Evolutionary conservation across 2,329 filamentous ascomycete species (phyloP).

Genomic region (Pestalotiopsis sp.): DNA sequence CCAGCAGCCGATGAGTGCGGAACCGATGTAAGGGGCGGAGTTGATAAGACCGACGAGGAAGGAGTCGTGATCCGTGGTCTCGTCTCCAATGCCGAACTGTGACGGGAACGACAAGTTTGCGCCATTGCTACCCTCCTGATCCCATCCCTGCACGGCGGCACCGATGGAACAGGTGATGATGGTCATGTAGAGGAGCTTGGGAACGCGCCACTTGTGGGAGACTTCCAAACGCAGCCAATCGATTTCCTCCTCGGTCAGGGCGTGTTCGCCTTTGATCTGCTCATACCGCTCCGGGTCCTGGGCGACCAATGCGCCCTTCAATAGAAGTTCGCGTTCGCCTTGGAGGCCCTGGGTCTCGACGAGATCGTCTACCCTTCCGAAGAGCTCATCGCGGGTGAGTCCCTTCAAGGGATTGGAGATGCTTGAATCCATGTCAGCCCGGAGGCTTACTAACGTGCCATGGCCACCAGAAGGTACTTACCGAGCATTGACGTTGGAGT

Average conservation of each 20-base stretch:
- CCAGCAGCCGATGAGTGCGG: slow-evolving; percentile 53
- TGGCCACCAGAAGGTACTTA: slow-evolving; percentile 25
- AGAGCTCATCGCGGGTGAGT: slow-evolving; percentile 49
- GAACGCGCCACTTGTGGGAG: slow-evolving; percentile 68
- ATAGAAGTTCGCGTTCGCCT: slow-evolving; percentile 17
- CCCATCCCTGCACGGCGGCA: slow-evolving; percentile 53
- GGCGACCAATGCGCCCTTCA: slow-evolving; percentile 25
- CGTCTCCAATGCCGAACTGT: slow-evolving; percentile 41
- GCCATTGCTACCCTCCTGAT: slow-evolving; percentile 44
- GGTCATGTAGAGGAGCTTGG: slow-evolving; percentile 63
- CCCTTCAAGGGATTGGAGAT: slow-evolving; percentile 60
- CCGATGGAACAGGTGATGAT: slow-evolving; percentile 49
- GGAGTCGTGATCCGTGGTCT: slow-evolving; percentile 42
- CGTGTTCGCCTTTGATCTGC: slow-evolving; percentile 44
- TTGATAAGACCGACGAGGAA: slow-evolving; percentile 64
- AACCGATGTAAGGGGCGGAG: slow-evolving; percentile 40
- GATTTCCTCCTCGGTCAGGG: slow-evolving; percentile 59
- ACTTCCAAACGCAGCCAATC: slow-evolving; percentile 58
- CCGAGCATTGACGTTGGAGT: slow-evolving; percentile 48
- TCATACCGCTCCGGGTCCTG: slow-evolving; percentile 49
- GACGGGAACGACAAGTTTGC: slow-evolving; percentile 42
- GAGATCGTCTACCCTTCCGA: slow-evolving; percentile 48
- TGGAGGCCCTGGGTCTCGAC: slow-evolving; percentile 17
- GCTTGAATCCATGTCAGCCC: slow-evolving; percentile 31
- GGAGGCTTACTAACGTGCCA: slow-evolving; percentile 13